Evolutionary conservation across 805 yeast species (phyloP), one percentile per base, ranked within the genome.

Genomic region (Wickerhamomyces ciferrii): DNA sequence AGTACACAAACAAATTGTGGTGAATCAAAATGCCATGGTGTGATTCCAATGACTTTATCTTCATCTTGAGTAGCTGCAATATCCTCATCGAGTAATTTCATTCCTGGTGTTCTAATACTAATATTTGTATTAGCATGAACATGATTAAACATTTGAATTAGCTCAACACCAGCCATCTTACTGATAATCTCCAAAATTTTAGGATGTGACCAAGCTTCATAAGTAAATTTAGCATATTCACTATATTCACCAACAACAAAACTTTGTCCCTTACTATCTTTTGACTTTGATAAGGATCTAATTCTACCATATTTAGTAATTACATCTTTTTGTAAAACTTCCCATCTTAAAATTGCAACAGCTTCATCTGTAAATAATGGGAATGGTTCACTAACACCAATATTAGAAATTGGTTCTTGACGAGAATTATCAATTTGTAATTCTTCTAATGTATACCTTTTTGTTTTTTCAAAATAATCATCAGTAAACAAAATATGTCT

Each of bases 281-380:
- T 23, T 6, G 25, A 23, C 8, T 23, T 23, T 23, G 5, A n/a
- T n/a, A n/a, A 8, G 8, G 25, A 5, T 23, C 25, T 23, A 8
- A 23, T 8, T 23, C 25, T 23, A 23, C 25, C 25, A 23, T 8
- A 23, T n/a, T 69, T 64, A 48, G 65, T 46, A 48, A 78, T 74
- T 7, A 68, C 60, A 42, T 77, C 78, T 49, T 73, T 72, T 39
- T 66, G 59, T 55, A 79, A 68, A 37, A 77, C 57, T 56, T 80
- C 84, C 50, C 73, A 72, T 61, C 76, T 74, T 84, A 80, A 79
- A 41, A 80, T 72, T 37, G 71, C 72, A 46, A 78, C 66, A 2
- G 84, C 84, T 53, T 79, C 84, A 27, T 76, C 76, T 1, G 83
- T 78, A 62, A 80, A 80, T 41, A 80, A 65, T 4, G 82, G 82